Conservation (phyloP, 2,329 filamentous ascomycete species). For the Penicillium glabrum region DNA sequence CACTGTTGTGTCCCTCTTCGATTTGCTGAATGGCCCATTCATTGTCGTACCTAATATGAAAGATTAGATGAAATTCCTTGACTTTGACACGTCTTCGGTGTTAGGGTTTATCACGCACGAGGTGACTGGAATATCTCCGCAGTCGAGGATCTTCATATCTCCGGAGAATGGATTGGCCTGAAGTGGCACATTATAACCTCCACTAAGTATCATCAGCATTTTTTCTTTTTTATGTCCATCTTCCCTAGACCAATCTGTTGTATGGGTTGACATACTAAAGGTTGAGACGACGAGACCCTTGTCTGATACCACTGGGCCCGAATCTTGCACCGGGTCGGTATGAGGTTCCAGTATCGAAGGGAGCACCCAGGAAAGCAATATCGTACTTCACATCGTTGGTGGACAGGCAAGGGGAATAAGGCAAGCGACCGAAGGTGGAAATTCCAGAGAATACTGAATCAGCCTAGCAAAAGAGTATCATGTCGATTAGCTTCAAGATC, state of each 20-base stretch:
- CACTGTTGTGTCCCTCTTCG: slow-evolving; percentile 76
- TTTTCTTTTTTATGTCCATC: not conserved
- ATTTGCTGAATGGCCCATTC: slow-evolving; percentile 79
- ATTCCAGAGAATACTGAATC: slow-evolving; percentile 89
- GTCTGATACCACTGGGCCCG: slow-evolving; percentile 79
- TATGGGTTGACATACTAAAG: slow-evolving; percentile 66
- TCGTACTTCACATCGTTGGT: slow-evolving; percentile 71
- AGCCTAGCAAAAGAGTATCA: slow-evolving; percentile 53
- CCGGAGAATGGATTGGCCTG: slow-evolving; percentile 77
- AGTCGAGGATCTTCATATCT: slow-evolving; percentile 79
- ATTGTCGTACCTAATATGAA: slow-evolving; percentile 70
- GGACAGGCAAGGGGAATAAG: slow-evolving; percentile 75
- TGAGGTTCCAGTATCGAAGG: slow-evolving; percentile 83
- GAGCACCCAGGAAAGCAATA: slow-evolving; percentile 83
- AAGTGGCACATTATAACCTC: slow-evolving; percentile 82
- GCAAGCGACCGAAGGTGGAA: slow-evolving; percentile 77
- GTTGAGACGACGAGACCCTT: slow-evolving; percentile 81
- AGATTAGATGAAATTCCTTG: not conserved
- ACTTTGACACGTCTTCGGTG: not conserved
- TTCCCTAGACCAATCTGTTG: not conserved
- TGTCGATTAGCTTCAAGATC: not conserved
- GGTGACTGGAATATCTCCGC: slow-evolving; percentile 81
- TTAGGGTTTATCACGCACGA: slow-evolving; percentile 56
- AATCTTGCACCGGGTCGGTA: slow-evolving; percentile 83
- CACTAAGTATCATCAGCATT: slow-evolving; percentile 60